Evolutionary conservation across 2,329 filamentous ascomycete species (phyloP).

Genomic region (Coniella lustricola): DNA sequence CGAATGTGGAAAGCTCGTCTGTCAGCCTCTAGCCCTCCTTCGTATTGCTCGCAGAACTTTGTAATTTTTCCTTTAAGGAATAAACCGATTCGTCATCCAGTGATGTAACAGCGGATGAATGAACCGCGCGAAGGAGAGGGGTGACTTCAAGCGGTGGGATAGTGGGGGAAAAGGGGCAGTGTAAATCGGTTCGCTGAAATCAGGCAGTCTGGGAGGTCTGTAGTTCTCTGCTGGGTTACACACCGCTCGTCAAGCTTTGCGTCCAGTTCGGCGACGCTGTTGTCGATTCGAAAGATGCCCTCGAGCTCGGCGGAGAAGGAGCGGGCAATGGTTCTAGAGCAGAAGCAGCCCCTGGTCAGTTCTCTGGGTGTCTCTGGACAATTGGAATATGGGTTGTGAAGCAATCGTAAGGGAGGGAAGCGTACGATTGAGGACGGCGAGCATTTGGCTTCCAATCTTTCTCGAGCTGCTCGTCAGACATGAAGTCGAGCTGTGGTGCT

Average conservation of each 20-base stretch:
- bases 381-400: constrained; percentile 39
- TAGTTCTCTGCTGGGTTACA: constrained; percentile 25
- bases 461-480: constrained; percentile 63
- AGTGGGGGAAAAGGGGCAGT: background rate
- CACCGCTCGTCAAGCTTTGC: constrained; percentile 76
- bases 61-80: background rate
- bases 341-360: constrained; percentile 15
- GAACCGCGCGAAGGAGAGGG: background rate
- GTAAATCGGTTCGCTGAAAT: constrained; percentile 1
- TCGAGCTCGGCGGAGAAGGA: constrained; percentile 82
- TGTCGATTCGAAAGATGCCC: constrained; percentile 83
- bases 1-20: background rate
- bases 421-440: constrained; percentile 77
- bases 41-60: background rate
- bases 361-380: constrained; percentile 32
- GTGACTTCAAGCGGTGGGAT: background rate
- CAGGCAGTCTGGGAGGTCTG: background rate
- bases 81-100: background rate
- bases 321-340: constrained; percentile 69
- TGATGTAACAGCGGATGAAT: background rate
- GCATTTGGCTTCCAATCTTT: constrained; percentile 74
- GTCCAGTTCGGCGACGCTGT: constrained; percentile 55
- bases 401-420: constrained; percentile 33
- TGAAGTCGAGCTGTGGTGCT: constrained; percentile 14
- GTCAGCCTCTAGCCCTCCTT: constrained; percentile 6